phyloP scores from a whole-genome alignment of 2,329 filamentous ascomycete species.

The Curvularia sp. region DNA sequence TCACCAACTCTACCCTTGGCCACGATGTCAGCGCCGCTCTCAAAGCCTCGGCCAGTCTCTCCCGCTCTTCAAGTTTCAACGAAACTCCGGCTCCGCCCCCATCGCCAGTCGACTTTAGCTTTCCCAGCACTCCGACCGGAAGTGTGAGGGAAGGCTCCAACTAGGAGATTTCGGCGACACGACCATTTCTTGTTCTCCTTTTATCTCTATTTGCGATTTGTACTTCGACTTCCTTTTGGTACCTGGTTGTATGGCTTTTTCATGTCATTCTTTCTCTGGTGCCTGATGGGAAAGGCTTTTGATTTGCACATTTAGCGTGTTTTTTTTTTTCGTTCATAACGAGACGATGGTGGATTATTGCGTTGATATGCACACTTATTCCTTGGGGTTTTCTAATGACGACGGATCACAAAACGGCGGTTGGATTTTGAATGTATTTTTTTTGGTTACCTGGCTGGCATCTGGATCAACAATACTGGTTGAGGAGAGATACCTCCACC shows the following conservation, averaged over 20 bases:
- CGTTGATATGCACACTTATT: not conserved
- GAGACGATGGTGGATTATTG: not conserved
- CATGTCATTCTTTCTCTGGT: not conserved
- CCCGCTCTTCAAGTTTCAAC: conserved; percentile 40
- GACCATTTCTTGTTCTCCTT: not conserved
- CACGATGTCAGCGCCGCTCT: conserved; percentile 52
- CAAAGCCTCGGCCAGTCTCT: conserved; percentile 44
- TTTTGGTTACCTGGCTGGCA: not conserved
- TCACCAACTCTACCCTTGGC: conserved; percentile 51
- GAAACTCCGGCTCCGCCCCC: conserved; percentile 52
- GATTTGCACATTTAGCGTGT: not conserved
- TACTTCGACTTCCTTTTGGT: not conserved
- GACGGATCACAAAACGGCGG: not conserved
- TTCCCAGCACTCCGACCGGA: conserved; percentile 42
- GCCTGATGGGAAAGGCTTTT: too few species aligned
- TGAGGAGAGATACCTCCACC: not conserved
- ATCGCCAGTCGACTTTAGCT: conserved; percentile 52
- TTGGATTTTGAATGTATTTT: not conserved
- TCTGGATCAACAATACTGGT: not conserved
- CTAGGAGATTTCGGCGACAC: not conserved
- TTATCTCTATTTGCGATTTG: not conserved
- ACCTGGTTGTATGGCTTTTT: not conserved
- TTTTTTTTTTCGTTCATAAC: not conserved
- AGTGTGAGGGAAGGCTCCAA: conserved; percentile 13
- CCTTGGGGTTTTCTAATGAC: not conserved